These are phyloP conservation scores for Rhynchospora tenuis DNA, from an alignment of 176 grass and related monocot genomes.

Conservation along the genomic window DNA sequence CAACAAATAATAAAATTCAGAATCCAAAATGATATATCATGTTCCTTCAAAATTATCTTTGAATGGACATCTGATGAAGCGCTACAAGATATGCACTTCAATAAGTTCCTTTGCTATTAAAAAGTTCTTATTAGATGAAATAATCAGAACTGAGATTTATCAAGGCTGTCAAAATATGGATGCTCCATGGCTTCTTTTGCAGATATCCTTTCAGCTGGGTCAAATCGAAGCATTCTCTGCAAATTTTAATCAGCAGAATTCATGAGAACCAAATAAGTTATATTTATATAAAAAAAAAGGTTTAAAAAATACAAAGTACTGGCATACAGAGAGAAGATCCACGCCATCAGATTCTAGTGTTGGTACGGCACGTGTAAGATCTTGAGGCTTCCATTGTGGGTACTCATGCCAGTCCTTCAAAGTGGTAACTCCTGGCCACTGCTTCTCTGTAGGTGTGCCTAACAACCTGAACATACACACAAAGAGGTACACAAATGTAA, in stretches of 20 bases:
- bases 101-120: neutral
- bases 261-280: neutral
- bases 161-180: conserved; percentile 79
- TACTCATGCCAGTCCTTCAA: conserved; percentile 89
- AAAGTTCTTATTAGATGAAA: neutral
- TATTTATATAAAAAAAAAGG: neutral
- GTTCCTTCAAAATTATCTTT: conserved; percentile 5
- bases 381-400: conserved; percentile 71
- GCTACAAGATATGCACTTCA: neutral
- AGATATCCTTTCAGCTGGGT: conserved; percentile 73
- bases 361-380: conserved; percentile 53
- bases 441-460: conserved; percentile 76
- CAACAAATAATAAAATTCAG: conserved; percentile 15
- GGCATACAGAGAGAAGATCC: conserved; percentile 67
- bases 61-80: neutral
- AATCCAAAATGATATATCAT: conserved; percentile 4
- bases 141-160: conserved; percentile 87
- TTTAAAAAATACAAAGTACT: neutral
- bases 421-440: conserved; percentile 72
- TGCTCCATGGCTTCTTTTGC: conserved; percentile 74
- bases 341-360: conserved; percentile 61
- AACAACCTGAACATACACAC: conserved; percentile 43
- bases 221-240: conserved; percentile 81
- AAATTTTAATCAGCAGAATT: neutral
- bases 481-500: neutral